Evolutionary conservation across 345 rosid species (phyloP), one percentile per base, ranked within the genome.

Genomic region (Citrus medica): DNA sequence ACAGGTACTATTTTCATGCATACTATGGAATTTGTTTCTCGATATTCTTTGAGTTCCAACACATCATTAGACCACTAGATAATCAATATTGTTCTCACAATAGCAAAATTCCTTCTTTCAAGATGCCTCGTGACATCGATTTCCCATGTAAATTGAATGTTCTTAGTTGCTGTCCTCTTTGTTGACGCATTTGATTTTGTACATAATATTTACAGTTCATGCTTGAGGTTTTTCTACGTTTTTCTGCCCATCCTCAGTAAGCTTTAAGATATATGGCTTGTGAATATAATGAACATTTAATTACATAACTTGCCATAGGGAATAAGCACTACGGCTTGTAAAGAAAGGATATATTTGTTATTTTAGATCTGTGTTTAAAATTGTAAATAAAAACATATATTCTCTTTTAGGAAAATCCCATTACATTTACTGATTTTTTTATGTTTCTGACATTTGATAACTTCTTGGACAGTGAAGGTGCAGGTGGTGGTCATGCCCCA

Each of bases 401-500:
- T 13, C 17, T 46, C 51, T 46, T 46, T 55, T 59, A 2, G 13
- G 13, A 53, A 63, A 69, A 38, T 71, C 32, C 55, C 51, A 16
- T 48, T 51, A 22, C 60, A 9, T 55, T 72, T 65, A 60, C 28
- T 10, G 73, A 55, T 77, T 75, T 64, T 64, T 68, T 74, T 42
- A 33, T 69, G 53, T 56, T 77, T 74, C 71, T 27, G 9, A 24
- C 42, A 56, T 46, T 76, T 66, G 62, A 73, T 81, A 30, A 71
- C 28, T 69, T 78, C 28, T 58, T 85, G 77, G 76, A 78, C 94
- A 93, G 99, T 69, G 99, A 96, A 94, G 99, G 98, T 79, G 99
- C 99, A 28, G 98, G 99, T 72, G 99, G 99, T 79, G 99, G 99
- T 80, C 99, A 96, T 89, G 99, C 99, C 53, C 99, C 98, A 2